Base-by-base conservation (phyloP, 352 stramenopile genomes). In the Globisporangium spinosum region DNA sequence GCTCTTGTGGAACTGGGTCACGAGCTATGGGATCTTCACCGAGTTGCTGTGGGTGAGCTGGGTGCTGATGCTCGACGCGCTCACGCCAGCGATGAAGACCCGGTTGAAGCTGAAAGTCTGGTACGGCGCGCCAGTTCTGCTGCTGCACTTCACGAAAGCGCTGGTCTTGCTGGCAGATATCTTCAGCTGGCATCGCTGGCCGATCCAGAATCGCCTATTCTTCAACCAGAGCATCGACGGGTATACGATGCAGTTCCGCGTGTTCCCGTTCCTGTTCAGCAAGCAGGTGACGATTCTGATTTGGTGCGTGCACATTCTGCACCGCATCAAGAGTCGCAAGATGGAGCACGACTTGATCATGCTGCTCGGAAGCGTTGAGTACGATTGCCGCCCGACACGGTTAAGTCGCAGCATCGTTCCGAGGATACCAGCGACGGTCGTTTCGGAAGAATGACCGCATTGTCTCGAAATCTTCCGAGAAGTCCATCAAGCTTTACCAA, bases 201-300 rank as follows among this genome's bases (percentile, higher is more conserved):
- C 13, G 6, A 34, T 67, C 20, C 61, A 49, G 13, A 58, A 67
- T 15, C 32, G 43, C 17, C 29, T 59, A 29, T 12, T 67, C 10
- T 2, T 67, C 3, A 9, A 54, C 32, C 8, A 29, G 12, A 29
- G 8, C 2, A 27, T 67, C 0, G 27, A 9, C 17, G 47, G 47
- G 8, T 15, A 22, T n/a, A 15, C 22, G 1, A 8, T 61, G 5
- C 27, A 67, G 6, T 67, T 53, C 15, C 49, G 25, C 32, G 12
- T 54, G 20, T 59, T 61, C 47, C 54, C 62, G 29, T 67, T 67
- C 62, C 25, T 67, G 13, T 51, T 67, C 51, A 67, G 62, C 29
- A 29, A 49, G 0, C 25, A 58, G 0, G 6, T 67, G 5, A 67
- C 32, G 32, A 34, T 67, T 15, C 8, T 67, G 0, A 53, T 58